phyloP scores from a whole-genome alignment of 257 asterid genomes.

The Craterostigma plantagineum region DNA sequence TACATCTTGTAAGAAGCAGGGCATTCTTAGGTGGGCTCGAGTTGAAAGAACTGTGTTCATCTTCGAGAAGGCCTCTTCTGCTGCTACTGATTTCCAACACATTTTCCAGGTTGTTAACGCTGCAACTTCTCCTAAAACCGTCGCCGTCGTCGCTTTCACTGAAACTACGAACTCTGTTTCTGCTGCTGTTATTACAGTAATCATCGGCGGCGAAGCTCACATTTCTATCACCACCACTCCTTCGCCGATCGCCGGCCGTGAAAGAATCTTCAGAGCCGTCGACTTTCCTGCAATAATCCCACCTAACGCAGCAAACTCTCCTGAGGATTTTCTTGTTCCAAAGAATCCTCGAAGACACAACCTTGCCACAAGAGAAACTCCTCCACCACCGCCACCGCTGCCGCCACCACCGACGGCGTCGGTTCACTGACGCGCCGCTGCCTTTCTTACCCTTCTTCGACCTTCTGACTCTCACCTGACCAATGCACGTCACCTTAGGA shows the following conservation, averaged over 20 bases:
- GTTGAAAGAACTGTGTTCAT: constrained; percentile 5
- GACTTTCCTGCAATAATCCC: constrained; percentile 31
- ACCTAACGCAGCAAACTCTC: too few relatives aligned
- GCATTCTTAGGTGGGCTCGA: constrained; percentile 52
- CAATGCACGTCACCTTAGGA: constrained; percentile 69
- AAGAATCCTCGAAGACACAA: constrained; percentile 8
- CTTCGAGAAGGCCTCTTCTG: constrained; percentile 15
- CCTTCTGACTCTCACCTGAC: constrained; percentile 43
- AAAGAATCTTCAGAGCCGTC: constrained; percentile 23
- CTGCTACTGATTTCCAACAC: too few relatives aligned
- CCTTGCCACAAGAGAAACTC: constrained; percentile 7
- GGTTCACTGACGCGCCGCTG: constrained; percentile 1
- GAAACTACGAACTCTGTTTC: too few relatives aligned
- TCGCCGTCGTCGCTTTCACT: neutral
- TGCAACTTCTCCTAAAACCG: constrained; percentile 9
- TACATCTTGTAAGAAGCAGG: constrained; percentile 56
- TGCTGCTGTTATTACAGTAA: too few relatives aligned
- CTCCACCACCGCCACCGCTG: too few relatives aligned
- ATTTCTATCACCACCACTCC: neutral
- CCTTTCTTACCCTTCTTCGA: constrained; percentile 6
- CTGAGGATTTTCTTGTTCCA: constrained; percentile 9
- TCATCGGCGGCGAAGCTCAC: too few relatives aligned
- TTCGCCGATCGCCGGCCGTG: constrained; percentile 14
- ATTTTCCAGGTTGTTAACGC: neutral
- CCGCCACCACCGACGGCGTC: constrained; percentile 16